phyloP scores from a whole-genome alignment of 108 stramenopile genomes.

The Pseudonitzschia multiseries region DNA sequence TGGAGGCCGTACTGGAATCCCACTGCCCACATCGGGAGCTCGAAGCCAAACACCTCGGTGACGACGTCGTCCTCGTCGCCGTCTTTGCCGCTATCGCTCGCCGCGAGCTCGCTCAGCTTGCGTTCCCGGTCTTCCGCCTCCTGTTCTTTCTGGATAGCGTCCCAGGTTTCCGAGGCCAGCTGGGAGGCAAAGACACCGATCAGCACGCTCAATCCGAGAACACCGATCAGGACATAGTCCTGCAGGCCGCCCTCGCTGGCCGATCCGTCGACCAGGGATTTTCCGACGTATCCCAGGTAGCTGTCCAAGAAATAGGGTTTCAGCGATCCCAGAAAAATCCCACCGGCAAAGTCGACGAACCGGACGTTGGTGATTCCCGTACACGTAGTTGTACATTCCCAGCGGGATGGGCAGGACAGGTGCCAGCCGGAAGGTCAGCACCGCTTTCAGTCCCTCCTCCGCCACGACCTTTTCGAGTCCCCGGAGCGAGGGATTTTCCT shows the following conservation, averaged over 20 bases:
- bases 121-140: conserved; percentile 56
- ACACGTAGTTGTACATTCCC: conserved; percentile 95
- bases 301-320: conserved; percentile 93
- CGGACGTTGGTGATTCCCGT: conserved; percentile 83
- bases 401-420: conserved; percentile 93
- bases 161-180: conserved; percentile 84
- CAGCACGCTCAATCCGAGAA: conserved; percentile 72
- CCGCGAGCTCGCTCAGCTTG: conserved; percentile 17
- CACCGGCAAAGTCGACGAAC: conserved; percentile 77
- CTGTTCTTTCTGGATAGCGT: conserved; percentile 69
- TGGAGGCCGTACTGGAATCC: conserved; percentile 65
- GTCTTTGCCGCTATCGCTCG: conserved; percentile 22
- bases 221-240: conserved; percentile 65
- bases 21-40: conserved; percentile 63
- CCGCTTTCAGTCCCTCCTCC: conserved; percentile 88
- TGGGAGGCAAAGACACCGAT: conserved; percentile 88
- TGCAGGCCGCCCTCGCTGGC: conserved; percentile 45
- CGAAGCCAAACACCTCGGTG: conserved; percentile 58
- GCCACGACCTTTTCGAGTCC: conserved; percentile 92
- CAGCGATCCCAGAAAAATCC: conserved; percentile 87
- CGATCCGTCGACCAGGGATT: conserved; percentile 70
- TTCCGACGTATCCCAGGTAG: conserved; percentile 87
- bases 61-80: conserved; percentile 49
- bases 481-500: conserved; percentile 79
- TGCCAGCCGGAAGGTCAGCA: conserved; percentile 89